Evolutionary conservation across 2,329 filamentous ascomycete genomes (phyloP), one percentile per base, ranked within the genome.

Genomic region (Stagonosporopsis rhizophila): DNA sequence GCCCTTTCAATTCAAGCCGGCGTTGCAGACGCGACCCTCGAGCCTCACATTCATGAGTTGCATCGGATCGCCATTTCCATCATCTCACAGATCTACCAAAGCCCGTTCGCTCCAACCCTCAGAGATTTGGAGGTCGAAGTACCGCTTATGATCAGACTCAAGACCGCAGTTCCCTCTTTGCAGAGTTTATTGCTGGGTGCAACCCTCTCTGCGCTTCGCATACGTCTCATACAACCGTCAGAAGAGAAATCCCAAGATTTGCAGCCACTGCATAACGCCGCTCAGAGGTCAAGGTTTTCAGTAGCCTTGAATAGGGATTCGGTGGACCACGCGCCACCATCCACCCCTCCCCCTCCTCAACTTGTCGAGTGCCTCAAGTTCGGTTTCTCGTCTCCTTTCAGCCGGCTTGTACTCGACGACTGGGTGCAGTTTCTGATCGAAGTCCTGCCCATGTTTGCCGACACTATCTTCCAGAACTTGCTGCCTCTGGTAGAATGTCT

Each of bases 401-500:
- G 91, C 64, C 87, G 91, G 5, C 82, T 87, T 8, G 88, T 96
- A 6, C 80, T 99, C 32, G 93, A 98, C 67, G 93, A 91, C 71
- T 99, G 96, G 96, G 87, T 97, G 9, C 83, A 85, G 27, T 93
- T 99, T 64, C 81, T 99, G 7, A 85, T 87, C 4, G 90, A 94
- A 70, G 91, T 92, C 40, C 79, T 99, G 27, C 92, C 93, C 0
- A 82, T 96, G 14, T 96, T 96, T 74, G 85, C 89, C 0, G 88
- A 90, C 39, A 87, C 89, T 5, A 91, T 97, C 41, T 97, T 97
- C 72, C 90, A 96, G 70, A 89, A 95, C 47, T 79, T 99, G 30
- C 88, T 99, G 49, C 95, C 92, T 11, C 81, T 99, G 3, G 93
- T 97, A 1, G 93, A 95, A 74, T 96, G 91, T 28, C 83, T 99